Conservation (phyloP, 495 filamentous ascomycete species). For the Penicillium waksmanii region DNA sequence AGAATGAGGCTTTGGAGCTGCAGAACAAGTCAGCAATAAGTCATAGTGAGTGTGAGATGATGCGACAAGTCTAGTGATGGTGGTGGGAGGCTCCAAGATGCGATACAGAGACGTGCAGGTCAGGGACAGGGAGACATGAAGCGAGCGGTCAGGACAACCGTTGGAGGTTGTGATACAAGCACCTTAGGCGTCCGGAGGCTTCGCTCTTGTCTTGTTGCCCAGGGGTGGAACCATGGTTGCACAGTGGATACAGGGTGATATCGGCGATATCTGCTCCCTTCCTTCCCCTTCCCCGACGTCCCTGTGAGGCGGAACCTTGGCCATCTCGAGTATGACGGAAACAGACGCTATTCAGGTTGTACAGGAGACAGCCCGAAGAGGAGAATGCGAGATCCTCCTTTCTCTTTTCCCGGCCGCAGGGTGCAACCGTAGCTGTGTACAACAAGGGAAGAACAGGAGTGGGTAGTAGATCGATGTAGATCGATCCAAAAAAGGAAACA, state of each 20-base stretch:
- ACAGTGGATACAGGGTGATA: slow-evolving; percentile 2
- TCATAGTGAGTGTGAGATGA: neutral
- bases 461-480: slow-evolving; percentile 18
- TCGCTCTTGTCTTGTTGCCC: neutral
- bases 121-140: slow-evolving; percentile 23
- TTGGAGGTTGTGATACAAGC: slow-evolving; percentile 9
- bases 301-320: neutral
- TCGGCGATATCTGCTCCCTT: slow-evolving; percentile 1
- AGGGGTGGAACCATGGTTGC: neutral
- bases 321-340: slow-evolving; percentile 10
- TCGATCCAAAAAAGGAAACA: slow-evolving; percentile 13
- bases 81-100: slow-evolving; percentile 11
- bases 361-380: slow-evolving; percentile 23
- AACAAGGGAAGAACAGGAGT: slow-evolving; percentile 16
- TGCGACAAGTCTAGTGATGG: neutral
- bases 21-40: slow-evolving; percentile 20
- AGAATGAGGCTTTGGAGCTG: slow-evolving; percentile 81
- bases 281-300: neutral
- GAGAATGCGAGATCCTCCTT: slow-evolving; percentile 27
- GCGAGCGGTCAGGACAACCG: neutral
- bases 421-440: slow-evolving; percentile 21
- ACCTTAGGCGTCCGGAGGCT: neutral
- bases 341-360: slow-evolving; percentile 15
- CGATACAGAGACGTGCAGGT: neutral
- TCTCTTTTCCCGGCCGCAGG: slow-evolving; percentile 14